phyloP scores from a whole-genome alignment of 306 rosid species.

The Sicyos baderoa region DNA sequence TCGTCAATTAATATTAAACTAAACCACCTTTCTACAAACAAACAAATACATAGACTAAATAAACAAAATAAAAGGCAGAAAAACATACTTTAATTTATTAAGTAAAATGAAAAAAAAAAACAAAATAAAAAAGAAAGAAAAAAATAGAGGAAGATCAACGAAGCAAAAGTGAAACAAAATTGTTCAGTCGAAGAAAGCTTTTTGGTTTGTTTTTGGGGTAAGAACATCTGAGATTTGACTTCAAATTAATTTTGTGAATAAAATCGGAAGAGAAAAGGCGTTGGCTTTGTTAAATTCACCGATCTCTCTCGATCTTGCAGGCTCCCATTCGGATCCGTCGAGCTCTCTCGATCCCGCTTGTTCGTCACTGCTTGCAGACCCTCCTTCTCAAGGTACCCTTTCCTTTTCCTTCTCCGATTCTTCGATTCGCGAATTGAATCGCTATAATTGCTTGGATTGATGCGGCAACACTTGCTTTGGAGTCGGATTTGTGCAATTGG shows the following conservation, averaged over 20 bases:
- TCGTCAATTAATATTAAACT: too few species aligned
- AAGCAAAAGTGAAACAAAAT: conserved; percentile 1
- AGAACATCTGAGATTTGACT: not conserved
- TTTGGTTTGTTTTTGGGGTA: not conserved
- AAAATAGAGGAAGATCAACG: not conserved
- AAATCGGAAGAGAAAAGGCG: not conserved
- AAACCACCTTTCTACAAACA: too few species aligned
- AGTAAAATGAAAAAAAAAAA: not conserved
- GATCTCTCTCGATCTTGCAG: conserved; percentile 1
- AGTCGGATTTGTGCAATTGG: not conserved
- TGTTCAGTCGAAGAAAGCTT: not conserved
- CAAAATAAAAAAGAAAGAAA: not conserved
- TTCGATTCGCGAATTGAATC: not conserved
- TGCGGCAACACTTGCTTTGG: not conserved
- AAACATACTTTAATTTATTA: not conserved
- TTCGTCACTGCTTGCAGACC: conserved; percentile 14
- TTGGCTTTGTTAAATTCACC: not conserved
- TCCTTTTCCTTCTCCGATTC: not conserved
- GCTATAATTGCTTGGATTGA: not conserved
- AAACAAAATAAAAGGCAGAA: too few species aligned
- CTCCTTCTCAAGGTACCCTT: conserved; percentile 7
- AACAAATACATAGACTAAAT: too few species aligned
- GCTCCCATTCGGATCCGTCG: not conserved
- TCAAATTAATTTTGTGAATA: conserved; percentile 6
- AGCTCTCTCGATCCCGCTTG: conserved; percentile 6